Base-by-base conservation (phyloP, 2,329 filamentous ascomycete genomes). In the Cordyceps javanica region DNA sequence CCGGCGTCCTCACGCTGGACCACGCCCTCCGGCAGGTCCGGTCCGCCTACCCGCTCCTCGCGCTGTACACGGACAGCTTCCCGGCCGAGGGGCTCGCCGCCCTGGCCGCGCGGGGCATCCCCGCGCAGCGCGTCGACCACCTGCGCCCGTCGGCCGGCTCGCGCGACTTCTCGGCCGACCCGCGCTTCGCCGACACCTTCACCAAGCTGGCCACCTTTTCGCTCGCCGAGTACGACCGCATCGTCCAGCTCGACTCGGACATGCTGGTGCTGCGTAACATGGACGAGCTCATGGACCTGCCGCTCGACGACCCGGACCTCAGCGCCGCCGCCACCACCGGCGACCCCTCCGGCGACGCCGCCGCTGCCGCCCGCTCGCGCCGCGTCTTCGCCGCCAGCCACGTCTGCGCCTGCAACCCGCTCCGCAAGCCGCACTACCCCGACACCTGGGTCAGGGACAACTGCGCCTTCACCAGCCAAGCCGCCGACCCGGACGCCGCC, bases 121-220 rank as follows among this genome's bases (percentile, higher is more conserved):
- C 84, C 28, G 82, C 82, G 59, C 84, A 88, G 71, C 82, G 78
- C 65, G 85, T 95, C 65, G 82, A 85, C 50, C 89, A 89, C 71
- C 80, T n/a, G n/a, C n/a, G 71, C 82, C 78, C 65, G 85, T 95
- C 65, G 82, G 85, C 50, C 89, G 89, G 70, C 80, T 96, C 39
- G 76, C 89, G 73, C 61, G 86, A 89, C 73, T 95, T 85, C 75
- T 81, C 77, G 66, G 82, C 88, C 60, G 91, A 96, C 71, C 86
- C 87, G 51, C 86, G 91, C 64, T 96, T 96, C 79, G 87, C 90
- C 73, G 90, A 95, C 72, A 91, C 88, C 78, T 96, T 91, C 90
- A 89, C 82, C 72, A 96, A 96, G 74, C 82, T 96, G 28, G 82
- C 86, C 16, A 85, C 88, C 6, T 96, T 95, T 70, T 85, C 82